Evolutionary conservation across 2,329 filamentous ascomycete genomes (phyloP).

Genomic region (Fusarium falciforme): DNA sequence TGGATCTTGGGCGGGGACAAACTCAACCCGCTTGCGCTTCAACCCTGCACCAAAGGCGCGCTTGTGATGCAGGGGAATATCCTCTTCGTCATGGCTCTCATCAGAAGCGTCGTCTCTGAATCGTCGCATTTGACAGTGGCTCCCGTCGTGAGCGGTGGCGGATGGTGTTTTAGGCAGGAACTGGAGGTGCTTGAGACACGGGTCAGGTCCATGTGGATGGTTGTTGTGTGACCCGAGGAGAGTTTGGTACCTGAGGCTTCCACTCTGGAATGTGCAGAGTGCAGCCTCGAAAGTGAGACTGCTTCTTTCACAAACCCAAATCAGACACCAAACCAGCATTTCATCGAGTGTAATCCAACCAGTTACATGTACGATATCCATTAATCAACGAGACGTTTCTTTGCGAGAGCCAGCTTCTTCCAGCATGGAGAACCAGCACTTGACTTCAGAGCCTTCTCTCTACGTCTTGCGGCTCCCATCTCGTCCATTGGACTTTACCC

Average conservation of each 20-base stretch:
- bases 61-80: conserved; percentile 64
- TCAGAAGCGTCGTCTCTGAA: conserved; percentile 38
- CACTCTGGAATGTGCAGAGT: not conserved
- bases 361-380: not conserved
- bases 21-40: conserved; percentile 64
- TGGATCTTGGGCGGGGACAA: conserved; percentile 64
- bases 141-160: not conserved
- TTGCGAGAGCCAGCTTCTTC: not conserved
- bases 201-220: not conserved
- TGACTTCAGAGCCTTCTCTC: not conserved
- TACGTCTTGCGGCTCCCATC: not conserved
- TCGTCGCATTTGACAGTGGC: conserved; percentile 42
- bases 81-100: conserved; percentile 52
- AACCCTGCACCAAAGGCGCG: conserved; percentile 68
- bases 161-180: not conserved
- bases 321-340: not conserved
- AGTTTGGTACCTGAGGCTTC: conserved; percentile 15
- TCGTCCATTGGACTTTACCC: not conserved
- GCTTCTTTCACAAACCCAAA: not conserved
- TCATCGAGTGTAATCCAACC: not conserved
- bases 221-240: not conserved
- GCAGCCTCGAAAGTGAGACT: not conserved
- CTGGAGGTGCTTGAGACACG: not conserved
- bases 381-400: not conserved
- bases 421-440: not conserved